Conservation (phyloP, 1,139 yeast species). For the Wickerhamomyces sp. region DNA sequence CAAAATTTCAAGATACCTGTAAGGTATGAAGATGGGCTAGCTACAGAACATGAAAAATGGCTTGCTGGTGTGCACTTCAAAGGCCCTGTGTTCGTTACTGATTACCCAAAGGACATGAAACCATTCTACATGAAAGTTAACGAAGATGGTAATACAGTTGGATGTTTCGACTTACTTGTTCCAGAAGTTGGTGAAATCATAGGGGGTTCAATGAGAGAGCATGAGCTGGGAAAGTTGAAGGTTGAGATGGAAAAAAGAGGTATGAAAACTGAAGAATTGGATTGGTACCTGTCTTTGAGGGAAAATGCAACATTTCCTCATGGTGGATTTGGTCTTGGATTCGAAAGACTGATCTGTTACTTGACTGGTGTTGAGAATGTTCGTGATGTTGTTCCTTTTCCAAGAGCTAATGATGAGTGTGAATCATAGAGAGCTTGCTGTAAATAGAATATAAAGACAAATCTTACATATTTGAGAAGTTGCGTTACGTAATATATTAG, state of each 20-base stretch:
- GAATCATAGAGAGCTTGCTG: conserved; percentile 30
- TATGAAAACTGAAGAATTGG: conserved; percentile 55
- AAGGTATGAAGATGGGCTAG: conserved; percentile 68
- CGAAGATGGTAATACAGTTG: conserved; percentile 56
- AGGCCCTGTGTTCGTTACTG: conserved; percentile 83
- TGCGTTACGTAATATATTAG: too few relatives aligned
- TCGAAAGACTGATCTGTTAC: conserved; percentile 77
- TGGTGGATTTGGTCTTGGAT: conserved; percentile 97
- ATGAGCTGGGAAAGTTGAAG: conserved; percentile 43
- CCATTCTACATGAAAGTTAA: conserved; percentile 84
- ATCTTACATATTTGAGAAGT: background rate
- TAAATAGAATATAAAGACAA: conserved; percentile 1
- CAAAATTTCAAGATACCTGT: conserved; percentile 32
- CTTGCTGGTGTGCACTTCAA: conserved; percentile 64
- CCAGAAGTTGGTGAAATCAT: conserved; percentile 96
- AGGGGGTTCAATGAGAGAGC: conserved; percentile 93
- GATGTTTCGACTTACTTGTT: conserved; percentile 81
- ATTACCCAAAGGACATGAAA: conserved; percentile 74
- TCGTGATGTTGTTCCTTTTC: conserved; percentile 83
- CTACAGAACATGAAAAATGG: conserved; percentile 90
- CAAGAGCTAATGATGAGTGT: conserved; percentile 49
- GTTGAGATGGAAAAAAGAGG: conserved; percentile 44
- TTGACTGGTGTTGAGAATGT: conserved; percentile 71
- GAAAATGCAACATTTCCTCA: conserved; percentile 82
- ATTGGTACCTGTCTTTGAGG: conserved; percentile 79